Conservation (phyloP, 2,329 filamentous ascomycete species). For the Talaromyces sp. region DNA sequence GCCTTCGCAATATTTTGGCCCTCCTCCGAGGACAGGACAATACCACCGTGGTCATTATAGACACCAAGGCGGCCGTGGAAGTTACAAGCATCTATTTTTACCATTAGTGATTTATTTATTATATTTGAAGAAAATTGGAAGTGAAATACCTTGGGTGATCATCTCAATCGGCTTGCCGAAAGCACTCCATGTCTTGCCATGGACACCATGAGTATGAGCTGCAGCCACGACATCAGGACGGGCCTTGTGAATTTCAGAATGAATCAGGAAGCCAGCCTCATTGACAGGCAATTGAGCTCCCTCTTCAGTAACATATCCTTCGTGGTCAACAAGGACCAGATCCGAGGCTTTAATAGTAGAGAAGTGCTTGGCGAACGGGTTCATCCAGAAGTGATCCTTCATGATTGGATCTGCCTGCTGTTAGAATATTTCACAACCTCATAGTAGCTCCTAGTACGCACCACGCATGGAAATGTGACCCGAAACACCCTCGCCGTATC, state of each 20-base stretch:
- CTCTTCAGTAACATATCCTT: slow-evolving; percentile 45
- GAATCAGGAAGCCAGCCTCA: slow-evolving; percentile 61
- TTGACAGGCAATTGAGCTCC: slow-evolving; percentile 45
- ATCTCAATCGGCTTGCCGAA: slow-evolving; percentile 63
- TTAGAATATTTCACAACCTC: background rate
- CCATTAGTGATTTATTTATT: background rate
- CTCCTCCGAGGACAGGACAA: slow-evolving; percentile 45
- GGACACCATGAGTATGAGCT: slow-evolving; percentile 61
- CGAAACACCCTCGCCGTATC: slow-evolving; percentile 45
- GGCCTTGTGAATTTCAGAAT: slow-evolving; percentile 61
- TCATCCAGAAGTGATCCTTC: slow-evolving; percentile 46
- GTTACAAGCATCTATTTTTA: slow-evolving; percentile 39
- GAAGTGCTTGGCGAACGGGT: slow-evolving; percentile 45
- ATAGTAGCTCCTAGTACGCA: slow-evolving; percentile 5
- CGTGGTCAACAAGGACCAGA: slow-evolving; percentile 43
- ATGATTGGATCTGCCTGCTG: slow-evolving; percentile 35
- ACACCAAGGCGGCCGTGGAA: slow-evolving; percentile 42
- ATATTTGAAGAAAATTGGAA: background rate
- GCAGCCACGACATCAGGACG: slow-evolving; percentile 62
- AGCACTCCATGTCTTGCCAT: slow-evolving; percentile 64
- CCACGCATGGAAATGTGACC: slow-evolving; percentile 48
- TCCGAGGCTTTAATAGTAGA: slow-evolving; percentile 46
- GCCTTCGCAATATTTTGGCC: slow-evolving; percentile 42
- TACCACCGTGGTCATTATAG: slow-evolving; percentile 45
- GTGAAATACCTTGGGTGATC: slow-evolving; percentile 59